phyloP scores from a whole-genome alignment of 177 flowering plant species.

The Vitis hybrid region DNA sequence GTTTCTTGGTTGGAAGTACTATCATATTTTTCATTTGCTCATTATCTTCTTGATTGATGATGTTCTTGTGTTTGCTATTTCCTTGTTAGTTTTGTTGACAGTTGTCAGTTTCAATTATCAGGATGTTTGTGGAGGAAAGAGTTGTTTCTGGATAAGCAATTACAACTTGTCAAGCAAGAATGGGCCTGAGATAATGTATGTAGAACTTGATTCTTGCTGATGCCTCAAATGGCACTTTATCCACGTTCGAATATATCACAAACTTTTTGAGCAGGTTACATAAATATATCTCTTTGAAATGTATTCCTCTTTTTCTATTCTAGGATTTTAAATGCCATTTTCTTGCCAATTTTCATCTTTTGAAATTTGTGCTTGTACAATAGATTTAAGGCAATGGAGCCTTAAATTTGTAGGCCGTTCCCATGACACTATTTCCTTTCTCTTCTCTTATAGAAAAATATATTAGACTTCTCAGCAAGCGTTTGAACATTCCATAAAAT shows the following conservation, averaged over 20 bases:
- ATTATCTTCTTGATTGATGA: background rate
- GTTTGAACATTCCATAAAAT: too few species aligned
- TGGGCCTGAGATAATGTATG: constrained; percentile 74
- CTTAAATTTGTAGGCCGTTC: too few species aligned
- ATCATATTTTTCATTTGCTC: background rate
- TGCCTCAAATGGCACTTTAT: background rate
- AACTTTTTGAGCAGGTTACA: background rate
- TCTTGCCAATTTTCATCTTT: too few species aligned
- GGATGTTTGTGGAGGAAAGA: constrained; percentile 74
- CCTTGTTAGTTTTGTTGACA: constrained; percentile 1
- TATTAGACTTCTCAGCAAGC: too few species aligned
- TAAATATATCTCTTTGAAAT: background rate
- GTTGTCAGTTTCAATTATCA: constrained; percentile 33
- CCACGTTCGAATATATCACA: background rate
- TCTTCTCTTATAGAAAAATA: too few species aligned
- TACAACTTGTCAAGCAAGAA: constrained; percentile 35
- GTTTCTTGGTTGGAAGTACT: too few species aligned
- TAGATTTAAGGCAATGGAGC: too few species aligned
- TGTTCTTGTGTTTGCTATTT: background rate
- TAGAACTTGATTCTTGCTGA: constrained; percentile 6
- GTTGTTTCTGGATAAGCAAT: constrained; percentile 76
- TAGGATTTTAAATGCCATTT: constrained; percentile 65
- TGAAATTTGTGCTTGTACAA: too few species aligned
- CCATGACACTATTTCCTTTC: too few species aligned
- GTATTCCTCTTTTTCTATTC: background rate